phyloP scores from a whole-genome alignment of 345 rosid genomes.

The Salix caprea region DNA sequence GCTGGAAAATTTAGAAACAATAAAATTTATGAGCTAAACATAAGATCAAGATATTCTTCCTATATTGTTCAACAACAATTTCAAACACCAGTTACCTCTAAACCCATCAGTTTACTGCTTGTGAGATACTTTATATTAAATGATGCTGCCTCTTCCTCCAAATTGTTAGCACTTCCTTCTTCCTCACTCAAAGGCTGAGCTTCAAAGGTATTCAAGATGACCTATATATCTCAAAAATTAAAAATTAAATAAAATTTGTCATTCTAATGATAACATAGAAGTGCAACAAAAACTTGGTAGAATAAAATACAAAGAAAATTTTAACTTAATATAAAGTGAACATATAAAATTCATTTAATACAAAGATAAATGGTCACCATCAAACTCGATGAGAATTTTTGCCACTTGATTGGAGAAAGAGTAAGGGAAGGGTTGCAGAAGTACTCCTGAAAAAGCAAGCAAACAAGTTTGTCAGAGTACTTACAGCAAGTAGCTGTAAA shows the following conservation, averaged over 20 bases:
- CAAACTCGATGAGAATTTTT: constrained; percentile 77
- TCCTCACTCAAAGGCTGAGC: constrained; percentile 97
- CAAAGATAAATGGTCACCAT: constrained; percentile 42
- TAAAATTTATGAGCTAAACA: constrained; percentile 2
- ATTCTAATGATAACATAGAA: background rate
- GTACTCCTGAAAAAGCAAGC: constrained; percentile 57
- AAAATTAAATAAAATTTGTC: constrained; percentile 4
- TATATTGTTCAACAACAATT: constrained; percentile 9
- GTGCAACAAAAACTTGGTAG: background rate
- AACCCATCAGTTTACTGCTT: constrained; percentile 95
- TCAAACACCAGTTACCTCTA: constrained; percentile 58
- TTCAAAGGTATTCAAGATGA: constrained; percentile 83
- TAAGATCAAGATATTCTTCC: constrained; percentile 8
- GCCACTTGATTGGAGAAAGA: constrained; percentile 76
- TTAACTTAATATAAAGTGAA: background rate
- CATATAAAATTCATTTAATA: background rate
- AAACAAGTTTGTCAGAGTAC: background rate
- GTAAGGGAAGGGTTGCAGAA: constrained; percentile 87
- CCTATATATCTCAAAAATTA: constrained; percentile 44
- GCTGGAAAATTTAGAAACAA: constrained; percentile 40
- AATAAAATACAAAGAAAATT: background rate
- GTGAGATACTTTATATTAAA: constrained; percentile 93
- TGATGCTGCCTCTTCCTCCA: constrained; percentile 93
- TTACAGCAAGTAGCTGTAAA: background rate
- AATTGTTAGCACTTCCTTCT: constrained; percentile 82